Conservation (phyloP, 1,284 basidiomycete genomes). For the Heimioporus retisporus region DNA sequence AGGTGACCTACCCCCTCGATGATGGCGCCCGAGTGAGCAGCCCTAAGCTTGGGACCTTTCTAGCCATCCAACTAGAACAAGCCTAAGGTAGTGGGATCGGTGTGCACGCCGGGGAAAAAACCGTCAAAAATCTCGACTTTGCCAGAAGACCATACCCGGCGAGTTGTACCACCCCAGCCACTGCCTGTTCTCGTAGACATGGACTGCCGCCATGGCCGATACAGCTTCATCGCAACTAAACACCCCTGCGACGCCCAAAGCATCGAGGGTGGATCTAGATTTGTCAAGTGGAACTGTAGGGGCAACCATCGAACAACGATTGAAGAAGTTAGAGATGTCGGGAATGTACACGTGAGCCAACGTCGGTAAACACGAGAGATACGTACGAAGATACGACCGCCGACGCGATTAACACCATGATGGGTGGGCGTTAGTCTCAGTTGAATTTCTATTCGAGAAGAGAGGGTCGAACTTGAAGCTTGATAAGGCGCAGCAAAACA, state of each 20-base stretch:
- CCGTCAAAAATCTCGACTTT: conserved; percentile 41
- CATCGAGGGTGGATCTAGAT: conserved; percentile 36
- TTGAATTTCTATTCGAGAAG: no score
- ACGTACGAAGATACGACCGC: conserved; percentile 18
- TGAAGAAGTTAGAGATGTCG: conserved; percentile 22
- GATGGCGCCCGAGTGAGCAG: conserved; percentile 28
- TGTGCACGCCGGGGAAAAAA: conserved; percentile 33
- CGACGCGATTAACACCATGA: conserved; percentile 11
- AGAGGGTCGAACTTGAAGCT: no score
- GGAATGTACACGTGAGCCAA: conserved; percentile 33
- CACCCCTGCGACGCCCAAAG: conserved; percentile 41
- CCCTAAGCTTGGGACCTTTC: conserved; percentile 32
- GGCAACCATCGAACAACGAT: conserved; percentile 22
- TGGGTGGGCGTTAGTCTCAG: no score
- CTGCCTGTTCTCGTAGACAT: conserved; percentile 40
- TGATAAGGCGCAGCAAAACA: no score
- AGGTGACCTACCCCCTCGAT: conserved; percentile 33
- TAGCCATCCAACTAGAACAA: conserved; percentile 33
- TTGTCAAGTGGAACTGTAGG: conserved; percentile 23
- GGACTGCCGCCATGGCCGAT: conserved; percentile 46
- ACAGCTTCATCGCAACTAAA: conserved; percentile 46
- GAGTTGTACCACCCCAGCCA: conserved; percentile 50
- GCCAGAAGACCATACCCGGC: conserved; percentile 40
- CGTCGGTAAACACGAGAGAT: no score
- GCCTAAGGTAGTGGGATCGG: conserved; percentile 32